Evolutionary conservation across 345 rosid species (phyloP), one percentile per base, ranked within the genome.

Genomic region (Aethionema arabicum): DNA sequence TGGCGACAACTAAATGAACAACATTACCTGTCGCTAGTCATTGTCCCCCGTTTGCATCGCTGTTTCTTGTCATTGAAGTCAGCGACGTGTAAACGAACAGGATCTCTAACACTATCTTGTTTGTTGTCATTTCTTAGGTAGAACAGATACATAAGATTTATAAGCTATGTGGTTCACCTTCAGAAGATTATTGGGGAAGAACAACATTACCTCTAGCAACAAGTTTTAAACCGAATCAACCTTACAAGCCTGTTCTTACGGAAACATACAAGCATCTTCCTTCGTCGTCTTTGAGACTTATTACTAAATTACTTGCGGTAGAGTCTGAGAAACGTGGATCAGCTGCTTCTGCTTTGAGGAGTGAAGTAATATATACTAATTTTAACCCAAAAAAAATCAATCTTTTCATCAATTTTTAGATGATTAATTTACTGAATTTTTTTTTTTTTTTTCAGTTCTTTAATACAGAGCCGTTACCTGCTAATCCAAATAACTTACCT

Each of bases 121-220:
- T 21, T 21, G 27, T 21, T 21, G 27, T 21, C 27, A 21, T 2
- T 56, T 70, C 41, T 52, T 77, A 85, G 95, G 90, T 91, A 41
- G 96, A 91, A 78, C 98, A 86, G 78, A 83, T 91, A 61, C 98
- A 88, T 62, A 82, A 76, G 81, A 87, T 91, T 29, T 91, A 85
- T 77, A 91, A 84, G 76, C 90, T 91, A 2, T 91, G 96, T 42
- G 91, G 98, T 5, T 79, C 95, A 14, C 95, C 96, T 6, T 65
- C 89, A 0, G 90, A 88, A 61, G 96, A 88, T 42, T 88, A 88
- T 14, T 88, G 95, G 95, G 82, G 69, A 74, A 91, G 77, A 66
- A 72, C 78, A 81, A 91, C 77, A 80, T 67, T 83, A 1, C 76
- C 83, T 14, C 72, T 59, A 5, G 72, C 76, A 31, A 73, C 86